Base-by-base conservation (phyloP, 139 green algal species). In the Closterium sp. region DNA sequence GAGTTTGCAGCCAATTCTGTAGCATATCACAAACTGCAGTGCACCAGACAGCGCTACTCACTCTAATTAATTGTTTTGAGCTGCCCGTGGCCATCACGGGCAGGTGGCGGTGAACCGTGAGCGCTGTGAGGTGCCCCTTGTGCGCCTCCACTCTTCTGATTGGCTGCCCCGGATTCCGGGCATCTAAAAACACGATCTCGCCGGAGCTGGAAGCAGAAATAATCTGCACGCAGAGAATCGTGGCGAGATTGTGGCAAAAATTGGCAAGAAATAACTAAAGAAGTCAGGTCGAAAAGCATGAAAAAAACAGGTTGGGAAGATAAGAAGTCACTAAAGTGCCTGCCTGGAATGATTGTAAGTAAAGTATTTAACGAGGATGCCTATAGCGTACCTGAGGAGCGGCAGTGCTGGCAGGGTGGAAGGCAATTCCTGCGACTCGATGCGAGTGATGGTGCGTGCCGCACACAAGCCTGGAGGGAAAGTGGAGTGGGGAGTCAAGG, bases 31-130 rank as follows among this genome's bases (percentile, higher is more conserved):
- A 91, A 31, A 87, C 11, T 19, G 17, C 19, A 24, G 0, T 6
- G 27, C 13, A 79, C 11, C 62, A 79, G 7, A 92, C 91, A 96
- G 13, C 38, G 7, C 13, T 50, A 95, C 95, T 97, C 6, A 98
- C 93, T 91, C 98, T 98, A 38, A 98, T 97, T 2, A 97, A 97
- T 91, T 97, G 96, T 28, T 92, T 95, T 17, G 92, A 89, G 50
- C 96, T 96, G 38, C 92, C 96, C 1, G 96, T 98, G 3, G 97
- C 97, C 38, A 99, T 92, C 21, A 99, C 95, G 6, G 96, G 96
- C 1, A 97, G 97, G 89, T 97, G 91, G 19, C 91, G 91, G 93
- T 99, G 98, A 5, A 95, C 96, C 4, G 96, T 95, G 88, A 99
- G 92, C 3, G 96, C 94, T 11, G 92, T 96, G 92, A 99, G 94